These are phyloP conservation scores for Pulveroboletus frians DNA, from an alignment of 768 basidiomycete species.

Conservation along the genomic window DNA sequence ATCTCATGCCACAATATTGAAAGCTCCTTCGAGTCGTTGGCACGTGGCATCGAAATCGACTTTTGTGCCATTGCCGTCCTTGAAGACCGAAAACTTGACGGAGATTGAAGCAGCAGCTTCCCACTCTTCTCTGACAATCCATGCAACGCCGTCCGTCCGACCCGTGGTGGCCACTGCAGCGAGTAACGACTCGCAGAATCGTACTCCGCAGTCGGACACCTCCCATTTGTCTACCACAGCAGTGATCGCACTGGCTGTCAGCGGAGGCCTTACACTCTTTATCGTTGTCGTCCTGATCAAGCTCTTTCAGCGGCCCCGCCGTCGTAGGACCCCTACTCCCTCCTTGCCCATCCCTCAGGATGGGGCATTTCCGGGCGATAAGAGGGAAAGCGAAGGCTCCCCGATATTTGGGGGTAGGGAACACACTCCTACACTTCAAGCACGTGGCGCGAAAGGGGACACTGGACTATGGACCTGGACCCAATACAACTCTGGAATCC, in stretches of 20 bases:
- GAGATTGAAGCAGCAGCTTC: slow-evolving; percentile 15
- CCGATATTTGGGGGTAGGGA: slow-evolving; percentile 79
- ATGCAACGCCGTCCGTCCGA: slow-evolving; percentile 2
- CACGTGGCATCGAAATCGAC: slow-evolving; percentile 16
- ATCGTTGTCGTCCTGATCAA: slow-evolving; percentile 45
- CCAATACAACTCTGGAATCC: slow-evolving; percentile 42
- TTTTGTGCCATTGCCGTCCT: slow-evolving; percentile 28
- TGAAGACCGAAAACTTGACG: slow-evolving; percentile 24
- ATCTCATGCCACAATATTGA: slow-evolving; percentile 21
- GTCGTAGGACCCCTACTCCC: slow-evolving; percentile 56
- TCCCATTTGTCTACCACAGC: slow-evolving; percentile 42
- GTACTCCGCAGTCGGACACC: slow-evolving; percentile 9
- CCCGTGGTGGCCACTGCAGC: slow-evolving; percentile 2
- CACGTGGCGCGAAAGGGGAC: slow-evolving; percentile 34
- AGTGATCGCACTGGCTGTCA: slow-evolving; percentile 50
- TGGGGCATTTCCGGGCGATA: slow-evolving; percentile 42
- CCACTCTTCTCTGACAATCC: slow-evolving; percentile 8
- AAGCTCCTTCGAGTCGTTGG: slow-evolving; percentile 9
- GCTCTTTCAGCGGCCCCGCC: slow-evolving; percentile 45
- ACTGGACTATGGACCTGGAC: slow-evolving; percentile 53
- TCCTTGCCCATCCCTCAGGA: slow-evolving; percentile 72
- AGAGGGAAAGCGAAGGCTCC: slow-evolving; percentile 50
- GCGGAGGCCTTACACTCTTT: slow-evolving; percentile 45
- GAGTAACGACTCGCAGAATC: not conserved
- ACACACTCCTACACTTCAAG: slow-evolving; percentile 31